Conservation (phyloP, 805 yeast species). For the Diddensiella santjacobensis region DNA sequence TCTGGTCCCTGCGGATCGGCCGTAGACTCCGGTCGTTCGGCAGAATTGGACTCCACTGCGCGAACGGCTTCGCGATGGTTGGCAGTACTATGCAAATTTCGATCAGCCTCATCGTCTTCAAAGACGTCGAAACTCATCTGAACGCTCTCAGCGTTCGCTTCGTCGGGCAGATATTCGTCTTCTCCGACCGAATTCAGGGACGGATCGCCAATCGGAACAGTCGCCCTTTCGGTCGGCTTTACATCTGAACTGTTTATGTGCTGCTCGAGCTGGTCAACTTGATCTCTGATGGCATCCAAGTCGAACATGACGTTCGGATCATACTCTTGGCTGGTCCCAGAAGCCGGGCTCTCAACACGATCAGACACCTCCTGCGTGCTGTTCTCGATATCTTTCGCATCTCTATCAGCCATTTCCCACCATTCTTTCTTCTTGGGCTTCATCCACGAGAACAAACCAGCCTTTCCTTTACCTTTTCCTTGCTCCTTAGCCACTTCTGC, state of each 20-base stretch:
- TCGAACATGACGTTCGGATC: slow-evolving; percentile 39
- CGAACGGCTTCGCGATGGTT: too few relatives aligned
- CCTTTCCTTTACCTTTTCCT: slow-evolving; percentile 34
- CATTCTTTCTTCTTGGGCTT: slow-evolving; percentile 52
- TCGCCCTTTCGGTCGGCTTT: background rate
- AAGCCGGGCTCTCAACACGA: slow-evolving; percentile 40
- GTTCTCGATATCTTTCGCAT: slow-evolving; percentile 35
- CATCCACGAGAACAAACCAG: slow-evolving; percentile 41
- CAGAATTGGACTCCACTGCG: too few relatives aligned
- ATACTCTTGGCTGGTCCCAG: slow-evolving; percentile 45
- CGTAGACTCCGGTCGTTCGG: too few relatives aligned
- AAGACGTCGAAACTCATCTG: slow-evolving; percentile 26
- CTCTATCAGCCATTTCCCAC: slow-evolving; percentile 46
- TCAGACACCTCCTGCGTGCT: slow-evolving; percentile 40
- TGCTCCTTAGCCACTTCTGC: slow-evolving; percentile 22
- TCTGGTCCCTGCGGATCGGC: too few relatives aligned
- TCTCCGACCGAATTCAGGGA: background rate
- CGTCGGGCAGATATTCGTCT: slow-evolving; percentile 3
- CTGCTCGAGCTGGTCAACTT: slow-evolving; percentile 33
- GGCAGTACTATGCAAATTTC: too few relatives aligned
- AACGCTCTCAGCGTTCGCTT: slow-evolving; percentile 3
- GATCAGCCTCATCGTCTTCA: slow-evolving; percentile 27
- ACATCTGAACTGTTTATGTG: slow-evolving; percentile 1
- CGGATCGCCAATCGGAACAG: background rate
- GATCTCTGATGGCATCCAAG: slow-evolving; percentile 37